phyloP scores from a whole-genome alignment of 2,329 filamentous ascomycete species.

The Aspergillus quadrilineatus region DNA sequence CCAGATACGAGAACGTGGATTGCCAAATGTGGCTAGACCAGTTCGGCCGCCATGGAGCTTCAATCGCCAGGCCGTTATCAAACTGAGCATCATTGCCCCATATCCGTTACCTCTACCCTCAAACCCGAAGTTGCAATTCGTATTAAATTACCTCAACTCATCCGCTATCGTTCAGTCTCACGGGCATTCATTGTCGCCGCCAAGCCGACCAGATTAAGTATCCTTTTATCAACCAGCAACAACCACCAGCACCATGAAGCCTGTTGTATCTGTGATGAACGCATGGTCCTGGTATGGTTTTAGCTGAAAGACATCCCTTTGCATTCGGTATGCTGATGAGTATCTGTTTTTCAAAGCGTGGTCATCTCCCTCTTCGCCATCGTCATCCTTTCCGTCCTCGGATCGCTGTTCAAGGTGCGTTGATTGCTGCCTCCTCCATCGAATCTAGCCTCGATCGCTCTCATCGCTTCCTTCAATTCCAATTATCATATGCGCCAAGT shows the following conservation, averaged over 20 bases:
- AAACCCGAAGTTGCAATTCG: no score
- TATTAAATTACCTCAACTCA: background rate
- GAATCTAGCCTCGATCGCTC: background rate
- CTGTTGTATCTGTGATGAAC: conserved; percentile 84
- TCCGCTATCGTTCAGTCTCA: background rate
- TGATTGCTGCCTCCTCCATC: background rate
- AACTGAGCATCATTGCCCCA: conserved; percentile 3
- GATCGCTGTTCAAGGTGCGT: conserved; percentile 70
- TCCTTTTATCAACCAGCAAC: background rate
- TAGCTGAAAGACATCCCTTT: background rate
- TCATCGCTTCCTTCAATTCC: background rate
- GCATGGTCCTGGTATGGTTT: conserved; percentile 85
- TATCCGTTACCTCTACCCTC: background rate
- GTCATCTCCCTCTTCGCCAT: conserved; percentile 65
- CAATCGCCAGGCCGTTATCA: background rate
- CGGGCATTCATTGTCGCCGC: background rate
- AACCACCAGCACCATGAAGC: conserved; percentile 71
- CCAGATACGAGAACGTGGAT: background rate
- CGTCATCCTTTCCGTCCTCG: conserved; percentile 63
- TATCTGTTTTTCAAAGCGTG: conserved; percentile 55
- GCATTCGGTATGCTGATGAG: conserved; percentile 20
- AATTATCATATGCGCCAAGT: background rate
- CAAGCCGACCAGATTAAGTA: no score
- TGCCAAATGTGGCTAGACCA: conserved; percentile 17
- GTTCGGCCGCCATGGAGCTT: background rate